Percentiles rank a stretch among this genome's conserved stretches.
phyloP scores from a whole-genome alignment of 2,329 filamentous ascomycete genomes.

The Monosporascus ibericus region DNA sequence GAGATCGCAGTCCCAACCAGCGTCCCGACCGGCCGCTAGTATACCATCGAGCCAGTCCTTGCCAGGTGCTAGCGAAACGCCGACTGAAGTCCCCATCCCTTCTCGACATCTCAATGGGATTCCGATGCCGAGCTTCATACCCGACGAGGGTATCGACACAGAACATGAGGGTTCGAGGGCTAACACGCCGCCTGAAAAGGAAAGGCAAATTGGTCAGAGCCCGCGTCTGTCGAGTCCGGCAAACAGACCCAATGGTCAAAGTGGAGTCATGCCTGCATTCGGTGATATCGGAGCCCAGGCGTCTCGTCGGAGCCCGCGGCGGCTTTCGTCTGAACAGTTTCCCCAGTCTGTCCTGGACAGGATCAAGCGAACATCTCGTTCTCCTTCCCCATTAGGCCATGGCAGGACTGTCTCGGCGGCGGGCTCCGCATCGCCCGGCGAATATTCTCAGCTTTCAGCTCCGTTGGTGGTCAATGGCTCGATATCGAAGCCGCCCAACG shows the following conservation, averaged over 20 bases:
- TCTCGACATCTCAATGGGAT: constrained; percentile 42
- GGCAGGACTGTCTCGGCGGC: constrained; percentile 38
- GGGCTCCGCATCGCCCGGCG: constrained; percentile 32
- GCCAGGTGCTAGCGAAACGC: constrained; percentile 25
- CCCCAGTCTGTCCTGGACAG: constrained; percentile 49
- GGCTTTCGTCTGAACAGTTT: constrained; percentile 47
- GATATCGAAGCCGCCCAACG: constrained; percentile 22
- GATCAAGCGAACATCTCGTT: constrained; percentile 48
- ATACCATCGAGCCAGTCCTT: constrained; percentile 25
- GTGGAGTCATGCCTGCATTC: constrained; percentile 38
- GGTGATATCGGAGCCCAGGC: constrained; percentile 37
- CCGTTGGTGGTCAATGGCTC: constrained; percentile 39
- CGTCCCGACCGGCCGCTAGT: constrained; percentile 38
- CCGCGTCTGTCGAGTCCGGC: constrained; percentile 23
- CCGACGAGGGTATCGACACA: constrained; percentile 42
- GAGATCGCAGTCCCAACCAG: constrained; percentile 62
- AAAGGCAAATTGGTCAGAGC: constrained; percentile 35
- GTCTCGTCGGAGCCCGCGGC: constrained; percentile 34
- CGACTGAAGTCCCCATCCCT: constrained; percentile 30
- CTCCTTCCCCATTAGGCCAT: constrained; percentile 50
- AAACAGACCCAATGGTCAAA: constrained; percentile 18
- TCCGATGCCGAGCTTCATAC: constrained; percentile 48
- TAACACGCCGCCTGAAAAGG: constrained; percentile 44
- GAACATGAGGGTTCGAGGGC: constrained; percentile 38
- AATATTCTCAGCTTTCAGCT: constrained; percentile 1